These are phyloP conservation scores for Phoma sp. DNA, from an alignment of 2,329 filamentous ascomycete genomes.

Conservation along the genomic window DNA sequence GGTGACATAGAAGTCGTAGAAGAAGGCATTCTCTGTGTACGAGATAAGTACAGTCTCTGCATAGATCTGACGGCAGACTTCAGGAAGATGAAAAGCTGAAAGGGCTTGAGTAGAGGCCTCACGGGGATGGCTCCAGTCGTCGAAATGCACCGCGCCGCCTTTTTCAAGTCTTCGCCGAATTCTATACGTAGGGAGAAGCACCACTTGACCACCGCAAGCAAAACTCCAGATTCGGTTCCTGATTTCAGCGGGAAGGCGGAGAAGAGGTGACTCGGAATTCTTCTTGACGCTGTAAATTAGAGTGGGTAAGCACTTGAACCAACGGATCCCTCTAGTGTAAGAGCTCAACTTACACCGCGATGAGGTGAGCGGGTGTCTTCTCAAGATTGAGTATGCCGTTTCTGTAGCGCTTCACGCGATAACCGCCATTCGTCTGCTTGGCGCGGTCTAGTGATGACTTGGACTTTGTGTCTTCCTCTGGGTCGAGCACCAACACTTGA, in stretches of 20 bases:
- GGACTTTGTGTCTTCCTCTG: neutral
- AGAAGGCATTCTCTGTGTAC: no score
- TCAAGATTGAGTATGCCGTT: neutral
- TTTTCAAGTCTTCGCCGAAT: no score
- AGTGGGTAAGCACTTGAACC: no score
- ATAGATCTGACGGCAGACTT: conserved; percentile 15
- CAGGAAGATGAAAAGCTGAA: neutral
- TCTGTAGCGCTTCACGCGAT: neutral
- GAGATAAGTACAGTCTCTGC: neutral
- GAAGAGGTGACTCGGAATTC: neutral
- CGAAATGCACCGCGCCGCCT: no score
- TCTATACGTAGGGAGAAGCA: no score
- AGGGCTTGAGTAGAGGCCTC: neutral
- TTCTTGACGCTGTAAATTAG: neutral
- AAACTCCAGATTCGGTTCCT: neutral
- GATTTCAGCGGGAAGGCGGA: neutral
- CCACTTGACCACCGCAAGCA: neutral
- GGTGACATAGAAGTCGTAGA: no score
- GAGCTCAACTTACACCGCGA: neutral
- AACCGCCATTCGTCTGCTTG: no score
- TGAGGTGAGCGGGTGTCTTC: neutral
- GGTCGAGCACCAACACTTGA: neutral
- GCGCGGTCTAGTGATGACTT: no score
- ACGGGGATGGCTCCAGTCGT: neutral
- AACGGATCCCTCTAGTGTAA: no score